Evolutionary conservation across 1,284 basidiomycete species (phyloP).

Genomic region (Fistulinella cinereoalba): DNA sequence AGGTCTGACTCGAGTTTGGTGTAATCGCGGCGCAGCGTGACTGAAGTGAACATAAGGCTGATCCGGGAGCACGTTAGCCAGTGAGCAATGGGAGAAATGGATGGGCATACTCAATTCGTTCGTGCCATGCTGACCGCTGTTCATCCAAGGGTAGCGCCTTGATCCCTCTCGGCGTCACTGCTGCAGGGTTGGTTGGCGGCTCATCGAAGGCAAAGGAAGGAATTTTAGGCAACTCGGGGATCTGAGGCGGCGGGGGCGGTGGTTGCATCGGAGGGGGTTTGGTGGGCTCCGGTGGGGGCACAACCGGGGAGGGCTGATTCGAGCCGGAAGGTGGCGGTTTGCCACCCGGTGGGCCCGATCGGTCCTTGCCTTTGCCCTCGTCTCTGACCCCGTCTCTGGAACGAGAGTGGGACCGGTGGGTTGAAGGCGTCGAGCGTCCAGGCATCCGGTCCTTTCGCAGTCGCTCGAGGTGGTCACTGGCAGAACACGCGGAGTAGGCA

Average conservation of each 20-base stretch:
- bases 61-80: constrained; percentile 1
- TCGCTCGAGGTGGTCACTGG: too few species aligned
- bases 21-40: constrained; percentile 31
- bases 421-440: constrained; percentile 1
- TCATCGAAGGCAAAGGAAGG: constrained; percentile 21
- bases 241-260: constrained; percentile 5
- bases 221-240: constrained; percentile 16
- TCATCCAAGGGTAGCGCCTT: constrained; percentile 29
- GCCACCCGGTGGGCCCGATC: neutral
- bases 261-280: constrained; percentile 20
- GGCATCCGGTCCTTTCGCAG: too few species aligned
- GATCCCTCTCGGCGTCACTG: neutral
- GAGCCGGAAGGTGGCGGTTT: constrained; percentile 6
- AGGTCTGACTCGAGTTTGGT: constrained; percentile 30
- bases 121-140: constrained; percentile 31
- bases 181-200: constrained; percentile 2
- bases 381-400: constrained; percentile 15
- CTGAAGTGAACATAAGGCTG: constrained; percentile 33
- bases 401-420: constrained; percentile 14
- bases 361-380: constrained; percentile 4
- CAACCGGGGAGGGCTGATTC: neutral
- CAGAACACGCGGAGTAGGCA: constrained; percentile 15
- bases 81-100: neutral
- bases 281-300: constrained; percentile 20
- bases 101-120: constrained; percentile 31